Percentiles rank a stretch among this genome's conserved stretches.
Evolutionary conservation across 306 rosid species (phyloP).

Genomic region (Purshia tridentata): DNA sequence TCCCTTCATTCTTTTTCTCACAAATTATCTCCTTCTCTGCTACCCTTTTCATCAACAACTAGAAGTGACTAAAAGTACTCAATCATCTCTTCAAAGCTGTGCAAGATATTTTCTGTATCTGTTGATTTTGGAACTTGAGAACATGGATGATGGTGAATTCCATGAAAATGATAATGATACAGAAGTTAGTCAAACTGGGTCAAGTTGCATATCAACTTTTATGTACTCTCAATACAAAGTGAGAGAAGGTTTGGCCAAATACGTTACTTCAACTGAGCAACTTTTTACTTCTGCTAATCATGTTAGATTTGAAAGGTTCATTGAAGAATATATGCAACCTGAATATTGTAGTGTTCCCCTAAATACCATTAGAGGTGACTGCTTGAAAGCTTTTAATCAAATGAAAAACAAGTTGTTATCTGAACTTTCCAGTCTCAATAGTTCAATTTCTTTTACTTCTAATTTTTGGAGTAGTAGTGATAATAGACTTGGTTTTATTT

Average conservation of each 20-base stretch:
- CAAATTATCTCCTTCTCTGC: background rate
- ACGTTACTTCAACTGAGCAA: conserved; percentile 1
- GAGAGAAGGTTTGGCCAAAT: conserved; percentile 4
- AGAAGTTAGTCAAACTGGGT: background rate
- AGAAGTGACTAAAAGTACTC: background rate
- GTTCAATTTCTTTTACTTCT: conserved; percentile 4
- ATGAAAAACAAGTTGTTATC: background rate
- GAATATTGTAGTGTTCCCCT: background rate
- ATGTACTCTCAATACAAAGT: background rate
- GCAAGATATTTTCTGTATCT: background rate
- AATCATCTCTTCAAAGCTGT: conserved; percentile 4
- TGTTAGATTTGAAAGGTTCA: background rate
- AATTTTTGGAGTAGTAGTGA: background rate
- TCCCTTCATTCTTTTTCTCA: background rate
- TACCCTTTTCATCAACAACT: background rate
- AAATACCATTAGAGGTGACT: background rate
- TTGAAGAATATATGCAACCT: background rate
- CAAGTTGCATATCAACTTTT: background rate
- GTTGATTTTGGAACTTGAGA: background rate
- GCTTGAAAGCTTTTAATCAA: background rate
- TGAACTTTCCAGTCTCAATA: background rate
- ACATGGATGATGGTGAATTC: conserved; percentile 1
- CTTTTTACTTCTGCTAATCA: background rate
- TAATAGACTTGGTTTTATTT: background rate
- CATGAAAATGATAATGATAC: background rate